Conservation (phyloP, 2,329 filamentous ascomycete genomes). For the Hypomyces perniciosus region DNA sequence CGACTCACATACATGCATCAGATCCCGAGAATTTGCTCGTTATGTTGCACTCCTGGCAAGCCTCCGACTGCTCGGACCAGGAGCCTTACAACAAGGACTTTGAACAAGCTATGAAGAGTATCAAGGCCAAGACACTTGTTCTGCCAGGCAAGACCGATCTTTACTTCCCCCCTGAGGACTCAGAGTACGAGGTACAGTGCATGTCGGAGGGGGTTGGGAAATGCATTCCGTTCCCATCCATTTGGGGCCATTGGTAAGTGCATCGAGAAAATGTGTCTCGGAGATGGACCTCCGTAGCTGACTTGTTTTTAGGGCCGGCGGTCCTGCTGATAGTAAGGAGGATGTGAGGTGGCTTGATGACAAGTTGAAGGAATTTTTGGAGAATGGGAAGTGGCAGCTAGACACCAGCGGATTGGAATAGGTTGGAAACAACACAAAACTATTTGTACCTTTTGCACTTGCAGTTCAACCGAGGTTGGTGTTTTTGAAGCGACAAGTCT, state of each 20-base stretch:
- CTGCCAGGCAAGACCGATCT: constrained; percentile 68
- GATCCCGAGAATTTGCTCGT: constrained; percentile 69
- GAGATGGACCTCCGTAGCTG: background rate
- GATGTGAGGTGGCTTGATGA: constrained; percentile 69
- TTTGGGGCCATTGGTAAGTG: constrained; percentile 36
- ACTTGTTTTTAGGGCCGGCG: constrained; percentile 48
- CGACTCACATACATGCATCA: background rate
- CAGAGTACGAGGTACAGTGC: constrained; percentile 61
- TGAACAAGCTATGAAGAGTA: constrained; percentile 57
- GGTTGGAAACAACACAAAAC: background rate
- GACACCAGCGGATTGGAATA: constrained; percentile 1
- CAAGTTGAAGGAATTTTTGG: constrained; percentile 45
- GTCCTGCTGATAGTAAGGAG: constrained; percentile 63
- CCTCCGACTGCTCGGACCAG: constrained; percentile 63
- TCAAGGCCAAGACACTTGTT: constrained; percentile 67
- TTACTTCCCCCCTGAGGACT: constrained; percentile 78
- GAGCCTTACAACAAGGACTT: constrained; percentile 63
- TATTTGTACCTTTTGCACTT: no score
- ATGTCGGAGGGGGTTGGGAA: constrained; percentile 31
- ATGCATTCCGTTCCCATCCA: constrained; percentile 33
- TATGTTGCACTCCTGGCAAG: constrained; percentile 77
- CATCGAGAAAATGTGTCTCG: background rate
- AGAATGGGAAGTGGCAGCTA: constrained; percentile 14
- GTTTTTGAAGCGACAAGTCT: no score
- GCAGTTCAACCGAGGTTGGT: no score